phyloP scores from a whole-genome alignment of 768 basidiomycete genomes.

The Paxillus rubicundulus region DNA sequence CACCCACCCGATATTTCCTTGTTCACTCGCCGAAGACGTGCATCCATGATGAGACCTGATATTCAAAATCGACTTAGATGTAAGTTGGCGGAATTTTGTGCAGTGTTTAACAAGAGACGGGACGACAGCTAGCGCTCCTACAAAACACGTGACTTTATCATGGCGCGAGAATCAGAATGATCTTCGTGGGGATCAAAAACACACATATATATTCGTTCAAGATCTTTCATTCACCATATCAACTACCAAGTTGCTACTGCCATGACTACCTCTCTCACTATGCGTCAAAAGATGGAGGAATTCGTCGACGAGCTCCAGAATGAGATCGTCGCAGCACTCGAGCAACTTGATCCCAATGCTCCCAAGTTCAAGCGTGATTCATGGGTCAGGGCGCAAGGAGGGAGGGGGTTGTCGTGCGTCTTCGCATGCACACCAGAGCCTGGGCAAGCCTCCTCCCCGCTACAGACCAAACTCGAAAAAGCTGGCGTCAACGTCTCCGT shows the following conservation, averaged over 20 bases:
- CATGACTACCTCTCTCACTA: conserved; percentile 31
- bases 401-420: conserved; percentile 79
- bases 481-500: conserved; percentile 94
- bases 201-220: neutral
- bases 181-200: too few species aligned
- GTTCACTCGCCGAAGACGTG: conserved; percentile 84
- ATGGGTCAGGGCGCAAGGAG: conserved; percentile 68
- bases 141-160: conserved; percentile 26
- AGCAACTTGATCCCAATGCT: conserved; percentile 71
- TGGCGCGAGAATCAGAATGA: too few species aligned
- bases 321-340: conserved; percentile 72
- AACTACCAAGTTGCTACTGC: neutral
- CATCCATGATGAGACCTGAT: conserved; percentile 59
- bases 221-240: neutral
- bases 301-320: conserved; percentile 79
- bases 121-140: neutral
- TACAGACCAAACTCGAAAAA: conserved; percentile 76
- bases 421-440: conserved; percentile 49
- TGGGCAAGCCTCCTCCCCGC: conserved; percentile 32
- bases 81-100: neutral
- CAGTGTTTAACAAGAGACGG: too few species aligned
- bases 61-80: neutral
- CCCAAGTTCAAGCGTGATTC: conserved; percentile 78
- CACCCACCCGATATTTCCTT: conserved; percentile 85
- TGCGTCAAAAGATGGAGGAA: conserved; percentile 76